Conservation (phyloP, 805 yeast species). For the Scheffersomyces coipomensis region DNA sequence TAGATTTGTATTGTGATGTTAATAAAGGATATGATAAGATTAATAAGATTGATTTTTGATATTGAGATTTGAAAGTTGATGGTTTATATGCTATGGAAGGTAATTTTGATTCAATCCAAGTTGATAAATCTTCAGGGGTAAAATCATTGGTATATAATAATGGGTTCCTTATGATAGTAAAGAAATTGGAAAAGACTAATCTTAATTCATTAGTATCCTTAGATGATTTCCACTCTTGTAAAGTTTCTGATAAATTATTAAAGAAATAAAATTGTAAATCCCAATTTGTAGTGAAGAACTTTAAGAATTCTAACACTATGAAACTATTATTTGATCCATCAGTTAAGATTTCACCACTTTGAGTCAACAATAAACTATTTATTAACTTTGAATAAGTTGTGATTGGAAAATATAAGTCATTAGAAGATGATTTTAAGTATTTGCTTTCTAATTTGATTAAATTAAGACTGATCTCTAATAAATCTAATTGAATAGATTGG, state of each 20-base stretch:
- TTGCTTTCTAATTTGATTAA: conserved; percentile 55
- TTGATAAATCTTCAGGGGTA: conserved; percentile 25
- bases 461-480: conserved; percentile 54
- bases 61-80: conserved; percentile 54
- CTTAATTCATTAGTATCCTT: conserved; percentile 14
- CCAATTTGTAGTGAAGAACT: conserved; percentile 55
- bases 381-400: conserved; percentile 45
- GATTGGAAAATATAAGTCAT: conserved; percentile 65
- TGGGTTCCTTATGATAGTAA: conserved; percentile 34
- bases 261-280: conserved; percentile 80
- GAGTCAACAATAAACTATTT: conserved; percentile 22
- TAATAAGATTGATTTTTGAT: conserved; percentile 68
- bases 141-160: conserved; percentile 20
- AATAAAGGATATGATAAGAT: conserved; percentile 51
- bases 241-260: conserved; percentile 37
- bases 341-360: conserved; percentile 34
- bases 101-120: conserved; percentile 30
- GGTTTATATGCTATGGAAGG: conserved; percentile 36
- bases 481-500: conserved; percentile 50
- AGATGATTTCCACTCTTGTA: conserved; percentile 17
- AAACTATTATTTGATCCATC: conserved; percentile 52
- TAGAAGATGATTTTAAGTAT: conserved; percentile 46
- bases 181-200: conserved; percentile 36
- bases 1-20: conserved; percentile 62
- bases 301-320: conserved; percentile 54